Base-by-base conservation (phyloP, 345 rosid species). In the Eucalyptus regnans region DNA sequence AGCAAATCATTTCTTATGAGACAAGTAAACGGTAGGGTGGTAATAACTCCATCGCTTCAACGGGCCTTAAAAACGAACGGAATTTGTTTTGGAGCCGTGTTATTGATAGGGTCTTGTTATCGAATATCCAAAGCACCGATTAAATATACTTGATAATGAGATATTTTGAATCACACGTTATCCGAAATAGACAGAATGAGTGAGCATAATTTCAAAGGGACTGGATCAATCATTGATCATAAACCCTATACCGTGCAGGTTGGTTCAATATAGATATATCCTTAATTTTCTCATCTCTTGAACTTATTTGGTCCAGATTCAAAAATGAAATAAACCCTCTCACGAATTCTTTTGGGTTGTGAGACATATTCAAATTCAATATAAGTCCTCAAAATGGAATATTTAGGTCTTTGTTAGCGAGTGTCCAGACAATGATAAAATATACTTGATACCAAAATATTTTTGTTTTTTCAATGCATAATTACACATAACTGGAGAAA, bases 141-240 rank as follows among this genome's bases (percentile, higher is more conserved):
- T 62, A 27, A 27, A 58, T 58, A 25, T 25, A 6, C 8, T 27
- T 29, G 33, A 62, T 62, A 29, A 62, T 12, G 4, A 29, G 2
- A 27, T 62, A 29, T 62, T 62, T 29, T 27, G 33, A 51, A 51
- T 51, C 20, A 51, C 20, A 16, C 3, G 8, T 51, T 51, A 51
- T 3, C 20, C 20, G 6, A 16, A 16, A 51, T 1, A 51, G 8
- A 51, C 2, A 0, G 0, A 1, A 51, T 51, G 4, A 0, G 54
- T 16, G 3, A 51, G 0, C 20, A 51, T 51, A 8, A 5, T 51
- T 51, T 16, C 20, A 51, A 51, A 51, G 18, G 54, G 0, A 7
- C 0, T 50, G 0, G 8, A 16, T 50, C 8, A 50, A 50, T 50
- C 8, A 13, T 51, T 51, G 20, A 51, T 51, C 20, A 16, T 51